Percentiles rank a stretch among this genome's conserved stretches.
phyloP scores from a whole-genome alignment of 2,329 filamentous ascomycete species.

The Xylariomycetidae sp. region DNA sequence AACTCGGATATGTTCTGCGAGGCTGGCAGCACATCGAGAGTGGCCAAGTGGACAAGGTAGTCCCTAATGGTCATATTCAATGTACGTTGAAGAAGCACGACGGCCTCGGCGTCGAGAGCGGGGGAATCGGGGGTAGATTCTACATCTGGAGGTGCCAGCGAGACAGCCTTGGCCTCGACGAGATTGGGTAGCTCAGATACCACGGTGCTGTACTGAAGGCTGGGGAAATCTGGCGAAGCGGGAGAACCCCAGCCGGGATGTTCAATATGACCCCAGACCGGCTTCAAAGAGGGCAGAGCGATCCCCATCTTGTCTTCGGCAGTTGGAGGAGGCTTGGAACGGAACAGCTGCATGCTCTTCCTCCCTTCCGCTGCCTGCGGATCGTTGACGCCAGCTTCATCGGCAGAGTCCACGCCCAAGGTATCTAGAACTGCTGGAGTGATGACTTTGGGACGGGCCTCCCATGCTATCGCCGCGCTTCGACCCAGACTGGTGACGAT shows the following conservation, averaged over 20 bases:
- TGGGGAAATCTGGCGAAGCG: conserved; percentile 65
- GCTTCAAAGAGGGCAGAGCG: conserved; percentile 45
- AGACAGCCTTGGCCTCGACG: conserved; percentile 90
- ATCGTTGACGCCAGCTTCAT: conserved; percentile 2
- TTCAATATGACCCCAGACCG: conserved; percentile 75
- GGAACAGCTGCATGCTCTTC: conserved; percentile 17
- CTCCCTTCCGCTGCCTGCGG: conserved; percentile 10
- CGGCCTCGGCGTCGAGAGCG: conserved; percentile 60
- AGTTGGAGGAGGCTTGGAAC: conserved; percentile 32
- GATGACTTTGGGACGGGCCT: conserved; percentile 63
- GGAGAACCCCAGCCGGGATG: conserved; percentile 90
- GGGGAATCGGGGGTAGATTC: conserved; percentile 34
- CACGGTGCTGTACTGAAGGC: conserved; percentile 79
- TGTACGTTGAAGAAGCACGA: conserved; percentile 67
- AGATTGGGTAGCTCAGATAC: conserved; percentile 81
- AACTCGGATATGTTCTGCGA: conserved; percentile 52
- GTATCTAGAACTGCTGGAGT: conserved; percentile 19
- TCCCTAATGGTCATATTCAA: conserved; percentile 70
- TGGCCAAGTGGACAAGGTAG: conserved; percentile 69
- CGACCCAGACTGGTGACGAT: conserved; percentile 67
- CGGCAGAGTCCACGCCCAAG: conserved; percentile 8
- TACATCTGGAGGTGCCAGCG: conserved; percentile 61
- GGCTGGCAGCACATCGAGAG: conserved; percentile 55
- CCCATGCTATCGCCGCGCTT: conserved; percentile 78
- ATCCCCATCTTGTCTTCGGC: conserved; percentile 35